Base-by-base conservation (phyloP, 345 rosid species). In the Syzygium grande region DNA sequence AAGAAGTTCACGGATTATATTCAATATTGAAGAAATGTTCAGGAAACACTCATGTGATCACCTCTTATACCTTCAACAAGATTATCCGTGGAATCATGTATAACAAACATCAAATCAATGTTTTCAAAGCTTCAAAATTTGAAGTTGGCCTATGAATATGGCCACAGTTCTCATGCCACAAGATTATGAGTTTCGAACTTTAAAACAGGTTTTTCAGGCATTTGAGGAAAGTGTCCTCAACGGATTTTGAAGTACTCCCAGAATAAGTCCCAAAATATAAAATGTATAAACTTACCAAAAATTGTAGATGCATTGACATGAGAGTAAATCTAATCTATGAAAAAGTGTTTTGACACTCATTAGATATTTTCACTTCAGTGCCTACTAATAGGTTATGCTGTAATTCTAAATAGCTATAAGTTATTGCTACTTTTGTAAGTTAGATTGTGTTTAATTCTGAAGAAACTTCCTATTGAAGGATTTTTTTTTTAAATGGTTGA, bases 401-500 rank as follows among this genome's bases (percentile, higher is more conserved):
- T 30, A 29, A 65, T 30, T 29, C 3, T 34, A 30, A 65, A 34
- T 21, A 7, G 22, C 5, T 0, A 11, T 30, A 2, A 65, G 78
- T 65, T 2, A 29, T 65, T 30, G 41, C 78, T 15, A 65, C 22
- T 65, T 30, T 30, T 65, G 78, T 16, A 65, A 65, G 16, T 65
- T 65, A 65, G 41, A 65, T 17, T 4, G 22, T 12, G 34, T 16
- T 30, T 65, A 5, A 29, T 65, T 65, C 22, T 10, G 11, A 13
- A 65, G 10, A 65, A 65, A 29, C 38, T 65, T 65, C 22, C 16
- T 16, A 34, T 29, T 7, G 17, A 15, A 12, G 34, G 68, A 27
- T 27, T 27, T 0, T 0, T 0, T 59, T 59, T 59, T 59, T 0
- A 29, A 16, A 19, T 65, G 17, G 22, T 16, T 30, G 11, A 19